phyloP scores from a whole-genome alignment of 2,329 filamentous ascomycete species.

The Neopestalotiopsis sp. region DNA sequence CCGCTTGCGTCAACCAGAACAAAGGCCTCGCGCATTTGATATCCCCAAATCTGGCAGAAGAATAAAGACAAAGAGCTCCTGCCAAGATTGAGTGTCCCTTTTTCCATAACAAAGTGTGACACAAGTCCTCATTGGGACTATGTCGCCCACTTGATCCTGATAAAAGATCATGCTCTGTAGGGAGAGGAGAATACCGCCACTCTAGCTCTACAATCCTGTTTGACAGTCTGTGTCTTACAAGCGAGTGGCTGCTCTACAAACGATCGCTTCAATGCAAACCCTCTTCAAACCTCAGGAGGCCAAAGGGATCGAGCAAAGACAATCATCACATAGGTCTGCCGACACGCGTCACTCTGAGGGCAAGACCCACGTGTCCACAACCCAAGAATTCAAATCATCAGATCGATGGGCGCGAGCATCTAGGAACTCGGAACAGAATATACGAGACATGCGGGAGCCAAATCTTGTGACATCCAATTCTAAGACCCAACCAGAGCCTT shows the following conservation, averaged over 20 bases:
- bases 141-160: too few relatives aligned
- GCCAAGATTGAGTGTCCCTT: neutral
- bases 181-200: too few relatives aligned
- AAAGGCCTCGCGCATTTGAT: neutral
- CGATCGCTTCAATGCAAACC: neutral
- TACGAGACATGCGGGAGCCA: neutral
- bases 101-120: too few relatives aligned
- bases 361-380: neutral
- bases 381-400: neutral
- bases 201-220: too few relatives aligned
- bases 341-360: neutral
- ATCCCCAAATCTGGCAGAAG: neutral
- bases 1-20: slow-evolving; percentile 1
- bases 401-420: neutral
- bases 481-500: neutral
- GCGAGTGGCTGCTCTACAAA: neutral
- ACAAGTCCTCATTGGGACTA: too few relatives aligned
- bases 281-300: neutral
- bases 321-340: neutral
- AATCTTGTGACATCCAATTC: neutral
- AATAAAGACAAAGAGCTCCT: neutral
- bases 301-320: too few relatives aligned
- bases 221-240: too few relatives aligned
- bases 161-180: too few relatives aligned
- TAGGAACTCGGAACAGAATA: neutral